Evolutionary conservation across 208 protist species (phyloP).

Genomic region (Acanthamoeba sp.): DNA sequence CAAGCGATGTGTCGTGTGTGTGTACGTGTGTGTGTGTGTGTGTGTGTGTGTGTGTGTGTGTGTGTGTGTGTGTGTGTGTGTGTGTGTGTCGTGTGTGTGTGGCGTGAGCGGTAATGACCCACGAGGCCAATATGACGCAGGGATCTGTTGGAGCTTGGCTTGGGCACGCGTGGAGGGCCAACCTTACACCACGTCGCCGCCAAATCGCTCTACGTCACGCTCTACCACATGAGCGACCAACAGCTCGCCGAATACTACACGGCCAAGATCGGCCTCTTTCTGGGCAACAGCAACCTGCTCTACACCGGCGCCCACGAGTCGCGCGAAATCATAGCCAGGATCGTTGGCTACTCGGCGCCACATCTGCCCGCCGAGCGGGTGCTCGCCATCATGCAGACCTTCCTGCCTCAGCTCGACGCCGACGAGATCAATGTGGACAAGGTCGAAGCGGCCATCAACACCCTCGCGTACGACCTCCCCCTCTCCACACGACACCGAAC

Average conservation of each 20-base stretch:
- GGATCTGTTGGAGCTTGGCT: slow-evolving; percentile 30
- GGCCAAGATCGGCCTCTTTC: slow-evolving; percentile 44
- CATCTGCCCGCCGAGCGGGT: slow-evolving; percentile 33
- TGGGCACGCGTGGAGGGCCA: slow-evolving; percentile 37
- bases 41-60: background rate
- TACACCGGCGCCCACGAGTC: slow-evolving; percentile 67
- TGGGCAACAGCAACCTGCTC: slow-evolving; percentile 40
- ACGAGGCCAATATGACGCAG: too few species aligned
- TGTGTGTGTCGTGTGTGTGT: background rate
- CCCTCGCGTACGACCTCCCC: slow-evolving; percentile 7
- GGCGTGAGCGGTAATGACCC: too few species aligned
- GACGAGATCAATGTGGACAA: slow-evolving; percentile 66
- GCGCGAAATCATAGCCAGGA: slow-evolving; percentile 47
- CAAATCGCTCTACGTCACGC: slow-evolving; percentile 44
- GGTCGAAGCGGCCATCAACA: slow-evolving; percentile 60
- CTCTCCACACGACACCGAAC: too few species aligned
- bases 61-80: background rate
- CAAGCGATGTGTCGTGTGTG: background rate
- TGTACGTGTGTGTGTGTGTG: background rate
- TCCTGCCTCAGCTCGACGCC: slow-evolving; percentile 46
- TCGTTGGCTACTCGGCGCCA: slow-evolving; percentile 51
- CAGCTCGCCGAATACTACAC: slow-evolving; percentile 30
- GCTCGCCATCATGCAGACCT: slow-evolving; percentile 48
- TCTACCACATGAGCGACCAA: slow-evolving; percentile 66
- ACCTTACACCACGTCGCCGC: slow-evolving; percentile 56